phyloP scores from a whole-genome alignment of 73 alveolate genomes.

The Paramecium sexaurelia region DNA sequence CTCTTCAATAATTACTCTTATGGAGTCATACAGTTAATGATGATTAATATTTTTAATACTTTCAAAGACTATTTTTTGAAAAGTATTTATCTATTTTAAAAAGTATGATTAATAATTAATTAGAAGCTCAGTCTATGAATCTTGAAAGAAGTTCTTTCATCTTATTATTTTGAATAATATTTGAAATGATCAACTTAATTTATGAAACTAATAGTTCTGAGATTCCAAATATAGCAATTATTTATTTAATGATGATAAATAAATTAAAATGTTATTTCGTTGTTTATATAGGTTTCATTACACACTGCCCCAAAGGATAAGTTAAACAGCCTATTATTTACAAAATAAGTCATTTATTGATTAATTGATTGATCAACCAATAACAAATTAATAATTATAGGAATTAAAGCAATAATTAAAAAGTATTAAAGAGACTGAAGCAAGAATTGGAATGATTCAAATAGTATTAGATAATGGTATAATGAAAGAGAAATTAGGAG shows the following conservation, averaged over 20 bases:
- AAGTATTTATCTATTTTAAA: background rate
- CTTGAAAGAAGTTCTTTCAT: background rate
- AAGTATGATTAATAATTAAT: background rate
- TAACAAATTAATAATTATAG: background rate
- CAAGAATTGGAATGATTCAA: background rate
- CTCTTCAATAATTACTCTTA: background rate
- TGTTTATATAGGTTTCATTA: background rate
- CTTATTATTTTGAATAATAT: background rate
- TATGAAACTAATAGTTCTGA: background rate
- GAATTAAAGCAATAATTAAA: background rate
- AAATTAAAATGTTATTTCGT: background rate
- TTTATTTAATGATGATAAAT: background rate
- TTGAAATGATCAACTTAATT: background rate
- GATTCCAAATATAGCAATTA: background rate
- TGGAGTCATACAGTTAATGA: background rate
- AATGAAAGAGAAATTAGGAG: constrained; percentile 27
- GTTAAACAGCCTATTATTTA: background rate
- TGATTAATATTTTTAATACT: background rate
- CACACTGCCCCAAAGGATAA: background rate
- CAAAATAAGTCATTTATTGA: background rate
- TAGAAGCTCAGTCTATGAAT: background rate
- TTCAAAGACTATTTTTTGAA: background rate
- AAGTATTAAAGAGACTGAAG: background rate
- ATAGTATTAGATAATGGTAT: constrained; percentile 12
- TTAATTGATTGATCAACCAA: background rate